A percentile compares a stretch with the other conserved stretches of the same genome.
phyloP scores from a whole-genome alignment of 306 rosid genomes.

The Spatholobus suberectus region DNA sequence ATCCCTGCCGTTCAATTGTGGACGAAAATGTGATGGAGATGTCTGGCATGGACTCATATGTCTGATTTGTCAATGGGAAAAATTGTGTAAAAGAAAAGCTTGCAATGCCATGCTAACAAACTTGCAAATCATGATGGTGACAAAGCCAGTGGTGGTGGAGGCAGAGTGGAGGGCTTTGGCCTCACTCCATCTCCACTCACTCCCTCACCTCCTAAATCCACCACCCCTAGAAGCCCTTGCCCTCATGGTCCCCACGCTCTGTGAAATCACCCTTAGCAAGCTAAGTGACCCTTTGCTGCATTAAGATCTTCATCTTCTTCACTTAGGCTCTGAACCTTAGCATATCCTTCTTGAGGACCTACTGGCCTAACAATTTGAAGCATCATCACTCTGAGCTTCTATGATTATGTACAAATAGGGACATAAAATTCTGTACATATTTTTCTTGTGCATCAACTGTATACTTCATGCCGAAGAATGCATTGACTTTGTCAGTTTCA shows the following conservation, averaged over 20 bases:
- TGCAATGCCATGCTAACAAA: not conserved
- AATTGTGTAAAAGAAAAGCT: too few relatives aligned
- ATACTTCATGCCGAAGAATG: conserved; percentile 1
- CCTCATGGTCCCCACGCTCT: conserved; percentile 57
- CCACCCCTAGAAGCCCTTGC: conserved; percentile 71
- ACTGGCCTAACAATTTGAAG: not conserved
- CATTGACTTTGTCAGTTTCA: not conserved
- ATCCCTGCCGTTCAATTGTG: not conserved
- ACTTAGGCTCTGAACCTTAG: not conserved
- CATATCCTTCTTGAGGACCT: not conserved
- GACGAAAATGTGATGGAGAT: not conserved
- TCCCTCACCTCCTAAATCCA: conserved; percentile 53
- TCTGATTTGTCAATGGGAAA: not conserved
- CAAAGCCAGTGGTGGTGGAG: not conserved
- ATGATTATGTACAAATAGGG: not conserved
- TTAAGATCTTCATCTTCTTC: not conserved
- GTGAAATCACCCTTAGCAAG: not conserved
- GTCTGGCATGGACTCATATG: not conserved
- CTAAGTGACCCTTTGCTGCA: not conserved
- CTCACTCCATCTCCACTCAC: conserved; percentile 48
- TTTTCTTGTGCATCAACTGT: not conserved
- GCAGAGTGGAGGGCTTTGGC: too few relatives aligned
- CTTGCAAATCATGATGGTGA: not conserved
- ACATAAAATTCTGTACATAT: not conserved
- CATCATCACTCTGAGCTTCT: not conserved